A percentile compares a stretch with the other conserved stretches of the same genome.
Evolutionary conservation across 192 early-diverging fungal genomes (phyloP).

Genomic region (Obelidium mucronatum): DNA sequence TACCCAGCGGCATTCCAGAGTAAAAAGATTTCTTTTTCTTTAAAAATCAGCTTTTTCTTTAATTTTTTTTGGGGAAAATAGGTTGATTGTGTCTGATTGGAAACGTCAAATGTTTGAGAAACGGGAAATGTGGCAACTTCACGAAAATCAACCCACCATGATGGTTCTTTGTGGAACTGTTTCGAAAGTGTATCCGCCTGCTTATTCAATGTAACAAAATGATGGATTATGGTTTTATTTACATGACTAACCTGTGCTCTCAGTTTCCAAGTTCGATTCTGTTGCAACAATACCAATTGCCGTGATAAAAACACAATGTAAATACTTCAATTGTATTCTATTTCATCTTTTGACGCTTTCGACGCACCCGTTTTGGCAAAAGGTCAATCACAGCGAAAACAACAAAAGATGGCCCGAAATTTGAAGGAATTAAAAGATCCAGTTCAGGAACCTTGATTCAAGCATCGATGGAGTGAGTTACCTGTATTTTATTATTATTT

Average conservation of each 20-base stretch:
- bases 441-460: not conserved
- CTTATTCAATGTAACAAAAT: not conserved
- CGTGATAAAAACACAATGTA: not conserved
- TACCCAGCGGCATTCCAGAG: not conserved
- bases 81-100: not conserved
- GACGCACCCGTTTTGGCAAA: too few relatives aligned
- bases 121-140: not conserved
- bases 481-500: too few relatives aligned
- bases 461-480: not conserved
- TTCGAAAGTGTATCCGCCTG: not conserved
- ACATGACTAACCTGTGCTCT: too few relatives aligned
- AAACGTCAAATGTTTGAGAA: not conserved
- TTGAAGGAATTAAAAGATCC: not conserved
- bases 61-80: too few relatives aligned
- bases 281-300: not conserved
- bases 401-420: too few relatives aligned
- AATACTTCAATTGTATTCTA: too few relatives aligned
- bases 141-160: not conserved
- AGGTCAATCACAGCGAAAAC: too few relatives aligned
- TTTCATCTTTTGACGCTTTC: too few relatives aligned
- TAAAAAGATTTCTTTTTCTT: not conserved
- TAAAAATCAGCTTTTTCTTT: too few relatives aligned
- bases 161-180: not conserved
- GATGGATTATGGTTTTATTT: too few relatives aligned
- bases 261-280: not conserved